Evolutionary conservation across 257 asterid species (phyloP).

Genomic region (Thymus mandschuricus): DNA sequence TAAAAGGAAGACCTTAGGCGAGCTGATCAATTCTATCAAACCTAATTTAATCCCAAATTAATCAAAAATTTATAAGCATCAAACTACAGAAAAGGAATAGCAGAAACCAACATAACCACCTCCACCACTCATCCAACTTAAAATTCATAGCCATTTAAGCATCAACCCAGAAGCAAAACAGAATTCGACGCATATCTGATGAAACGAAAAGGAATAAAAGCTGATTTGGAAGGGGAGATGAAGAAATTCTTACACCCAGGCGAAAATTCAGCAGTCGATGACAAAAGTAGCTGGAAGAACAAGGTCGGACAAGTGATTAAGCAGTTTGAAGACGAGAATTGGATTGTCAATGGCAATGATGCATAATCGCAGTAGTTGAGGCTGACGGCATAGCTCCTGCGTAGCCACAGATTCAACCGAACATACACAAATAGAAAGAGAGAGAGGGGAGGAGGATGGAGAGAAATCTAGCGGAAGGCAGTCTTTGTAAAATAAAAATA

Average conservation of each 20-base stretch:
- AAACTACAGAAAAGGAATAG: constrained; percentile 9
- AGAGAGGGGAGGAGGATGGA: background rate
- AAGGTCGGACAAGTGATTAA: constrained; percentile 17
- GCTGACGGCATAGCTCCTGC: constrained; percentile 29
- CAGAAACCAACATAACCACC: background rate
- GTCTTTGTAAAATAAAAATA: constrained; percentile 13
- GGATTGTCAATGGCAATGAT: constrained; percentile 28
- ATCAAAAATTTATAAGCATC: constrained; percentile 22
- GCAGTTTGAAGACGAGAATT: constrained; percentile 19
- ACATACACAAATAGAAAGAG: constrained; percentile 17
- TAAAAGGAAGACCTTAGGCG: constrained; percentile 15
- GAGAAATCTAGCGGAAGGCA: constrained; percentile 21
- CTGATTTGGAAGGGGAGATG: constrained; percentile 1
- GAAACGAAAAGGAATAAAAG: background rate
- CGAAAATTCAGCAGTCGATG: constrained; percentile 36
- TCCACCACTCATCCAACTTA: constrained; percentile 9
- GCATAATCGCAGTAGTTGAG: constrained; percentile 25
- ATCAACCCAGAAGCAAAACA: constrained; percentile 13
- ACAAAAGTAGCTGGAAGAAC: constrained; percentile 20
- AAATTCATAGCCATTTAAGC: constrained; percentile 20
- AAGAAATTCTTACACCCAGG: constrained; percentile 28
- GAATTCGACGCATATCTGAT: background rate
- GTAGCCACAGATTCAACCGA: constrained; percentile 34
- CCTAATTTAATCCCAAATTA: constrained; percentile 3
- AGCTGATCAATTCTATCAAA: constrained; percentile 17